phyloP scores from a whole-genome alignment of 176 grass and related monocot genomes.

The Musa acuminata region DNA sequence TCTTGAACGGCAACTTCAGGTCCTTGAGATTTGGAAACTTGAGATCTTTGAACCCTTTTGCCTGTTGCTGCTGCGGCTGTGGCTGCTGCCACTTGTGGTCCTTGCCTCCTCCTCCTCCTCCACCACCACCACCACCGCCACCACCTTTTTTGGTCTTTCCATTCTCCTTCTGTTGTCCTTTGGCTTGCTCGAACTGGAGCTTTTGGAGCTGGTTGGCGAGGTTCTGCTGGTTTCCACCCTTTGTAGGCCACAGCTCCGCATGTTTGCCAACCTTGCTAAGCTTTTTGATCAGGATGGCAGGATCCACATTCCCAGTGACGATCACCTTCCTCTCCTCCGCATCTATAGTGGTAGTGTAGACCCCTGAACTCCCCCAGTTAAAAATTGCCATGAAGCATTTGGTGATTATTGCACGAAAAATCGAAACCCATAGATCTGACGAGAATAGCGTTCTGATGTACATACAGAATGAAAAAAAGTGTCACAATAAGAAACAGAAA shows the following conservation, averaged over 20 bases:
- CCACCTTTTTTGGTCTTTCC: background rate
- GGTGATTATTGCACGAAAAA: too few species aligned
- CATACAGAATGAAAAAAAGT: background rate
- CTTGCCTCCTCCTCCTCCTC: background rate
- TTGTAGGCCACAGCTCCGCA: conserved; percentile 56
- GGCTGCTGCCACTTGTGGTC: conserved; percentile 1
- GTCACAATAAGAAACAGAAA: background rate
- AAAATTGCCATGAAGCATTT: too few species aligned
- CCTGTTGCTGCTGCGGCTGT: conserved; percentile 7
- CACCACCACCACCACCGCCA: background rate
- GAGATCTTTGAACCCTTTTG: conserved; percentile 21
- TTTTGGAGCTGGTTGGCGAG: conserved; percentile 49
- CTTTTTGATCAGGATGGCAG: conserved; percentile 70
- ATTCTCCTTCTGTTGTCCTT: conserved; percentile 1
- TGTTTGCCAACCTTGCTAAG: conserved; percentile 80
- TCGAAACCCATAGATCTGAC: too few species aligned
- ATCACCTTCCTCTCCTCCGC: conserved; percentile 68
- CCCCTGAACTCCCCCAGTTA: conserved; percentile 28
- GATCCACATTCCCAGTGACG: conserved; percentile 57
- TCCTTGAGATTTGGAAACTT: conserved; percentile 16
- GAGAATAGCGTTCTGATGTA: background rate
- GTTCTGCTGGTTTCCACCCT: conserved; percentile 27
- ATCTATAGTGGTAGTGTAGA: conserved; percentile 55
- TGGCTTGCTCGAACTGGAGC: conserved; percentile 22
- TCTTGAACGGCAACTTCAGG: conserved; percentile 13